Evolutionary conservation across 2,329 filamentous ascomycete species (phyloP).

Genomic region (Sordariomycetes sp.): DNA sequence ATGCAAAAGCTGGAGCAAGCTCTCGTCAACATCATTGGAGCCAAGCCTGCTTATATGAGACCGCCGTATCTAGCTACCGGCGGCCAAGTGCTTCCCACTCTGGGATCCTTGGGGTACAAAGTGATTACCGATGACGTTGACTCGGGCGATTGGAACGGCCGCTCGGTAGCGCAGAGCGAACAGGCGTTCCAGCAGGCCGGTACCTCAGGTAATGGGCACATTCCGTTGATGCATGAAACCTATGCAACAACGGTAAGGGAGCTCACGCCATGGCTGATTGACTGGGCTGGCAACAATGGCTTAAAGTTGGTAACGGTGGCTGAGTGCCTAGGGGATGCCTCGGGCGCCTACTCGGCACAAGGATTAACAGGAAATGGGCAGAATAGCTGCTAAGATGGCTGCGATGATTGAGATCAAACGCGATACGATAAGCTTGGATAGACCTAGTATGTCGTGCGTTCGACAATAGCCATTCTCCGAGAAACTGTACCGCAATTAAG

Average conservation of each 20-base stretch:
- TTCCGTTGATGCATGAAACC: conserved; percentile 49
- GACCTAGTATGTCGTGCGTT: too few species aligned
- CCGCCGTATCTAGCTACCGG: conserved; percentile 39
- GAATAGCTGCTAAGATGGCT: conserved; percentile 2
- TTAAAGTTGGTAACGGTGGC: conserved; percentile 40
- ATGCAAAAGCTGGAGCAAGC: conserved; percentile 43
- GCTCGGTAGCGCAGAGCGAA: conserved; percentile 39
- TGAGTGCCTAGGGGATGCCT: conserved; percentile 27
- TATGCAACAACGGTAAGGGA: conserved; percentile 38
- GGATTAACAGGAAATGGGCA: conserved; percentile 1
- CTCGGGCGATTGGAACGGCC: conserved; percentile 50
- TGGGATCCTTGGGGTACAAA: conserved; percentile 43
- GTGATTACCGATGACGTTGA: conserved; percentile 54
- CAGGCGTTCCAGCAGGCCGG: conserved; percentile 37
- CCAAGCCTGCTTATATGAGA: conserved; percentile 39
- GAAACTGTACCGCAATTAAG: too few species aligned
- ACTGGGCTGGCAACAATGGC: conserved; percentile 38
- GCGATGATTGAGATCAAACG: too few species aligned
- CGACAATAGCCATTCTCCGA: too few species aligned
- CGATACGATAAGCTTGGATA: too few species aligned
- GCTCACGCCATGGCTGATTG: conserved; percentile 39
- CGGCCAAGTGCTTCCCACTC: conserved; percentile 29
- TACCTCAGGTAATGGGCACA: conserved; percentile 35
- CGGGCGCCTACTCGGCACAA: conserved; percentile 1
- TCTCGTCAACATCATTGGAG: conserved; percentile 37